phyloP scores from a whole-genome alignment of 225 moss, liverwort and hornwort genomes.

The Pleurozium schreberi region DNA sequence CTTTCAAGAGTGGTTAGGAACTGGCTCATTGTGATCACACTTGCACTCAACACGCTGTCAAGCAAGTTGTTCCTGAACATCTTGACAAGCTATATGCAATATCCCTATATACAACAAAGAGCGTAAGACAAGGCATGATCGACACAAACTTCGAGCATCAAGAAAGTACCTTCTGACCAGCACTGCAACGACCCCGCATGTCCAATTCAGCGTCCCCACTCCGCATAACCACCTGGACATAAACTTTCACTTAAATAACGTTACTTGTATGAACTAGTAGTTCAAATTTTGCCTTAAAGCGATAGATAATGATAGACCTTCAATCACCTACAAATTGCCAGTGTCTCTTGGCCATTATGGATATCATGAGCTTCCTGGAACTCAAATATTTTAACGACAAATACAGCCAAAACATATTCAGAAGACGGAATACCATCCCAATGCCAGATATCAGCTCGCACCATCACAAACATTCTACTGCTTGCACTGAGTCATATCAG shows the following conservation, averaged over 20 bases:
- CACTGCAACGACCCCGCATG: constrained; percentile 99
- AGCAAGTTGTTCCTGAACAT: not conserved
- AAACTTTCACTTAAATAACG: not conserved
- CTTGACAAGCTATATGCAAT: not conserved
- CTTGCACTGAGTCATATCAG: not conserved
- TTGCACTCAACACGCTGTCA: not conserved
- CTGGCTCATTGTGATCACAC: not conserved
- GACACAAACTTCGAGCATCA: not conserved
- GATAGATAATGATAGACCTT: not conserved
- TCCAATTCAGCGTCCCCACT: constrained; percentile 98
- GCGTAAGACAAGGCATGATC: not conserved
- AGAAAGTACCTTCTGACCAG: constrained; percentile 82
- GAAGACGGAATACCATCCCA: not conserved
- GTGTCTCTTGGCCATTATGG: not conserved
- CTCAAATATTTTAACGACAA: not conserved
- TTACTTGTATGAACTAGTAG: not conserved
- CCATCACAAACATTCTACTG: not conserved
- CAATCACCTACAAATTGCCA: not conserved
- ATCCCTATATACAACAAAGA: not conserved
- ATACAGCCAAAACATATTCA: not conserved
- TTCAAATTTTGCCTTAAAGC: not conserved
- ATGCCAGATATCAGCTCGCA: not conserved
- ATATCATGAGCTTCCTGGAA: not conserved
- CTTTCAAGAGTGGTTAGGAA: not conserved
- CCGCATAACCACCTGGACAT: constrained; percentile 85